A percentile compares a stretch with the other conserved stretches of the same genome.
phyloP scores from a whole-genome alignment of 306 rosid genomes.

The Rubus idaeus region DNA sequence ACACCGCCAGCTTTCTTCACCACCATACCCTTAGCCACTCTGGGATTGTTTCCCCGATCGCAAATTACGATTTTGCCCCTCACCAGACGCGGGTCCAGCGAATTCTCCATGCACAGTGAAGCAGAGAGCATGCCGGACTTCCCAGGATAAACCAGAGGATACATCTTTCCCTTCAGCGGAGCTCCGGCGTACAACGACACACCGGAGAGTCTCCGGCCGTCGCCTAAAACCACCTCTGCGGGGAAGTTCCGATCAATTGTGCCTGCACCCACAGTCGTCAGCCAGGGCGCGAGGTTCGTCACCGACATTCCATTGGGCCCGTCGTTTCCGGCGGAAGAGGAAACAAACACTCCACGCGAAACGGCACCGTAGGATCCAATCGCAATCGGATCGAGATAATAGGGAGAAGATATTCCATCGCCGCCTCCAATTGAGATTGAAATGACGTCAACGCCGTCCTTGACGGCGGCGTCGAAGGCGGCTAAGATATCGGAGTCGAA shows the following conservation, averaged over 20 bases:
- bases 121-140: slow-evolving; percentile 60
- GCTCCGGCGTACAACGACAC: slow-evolving; percentile 73
- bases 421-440: slow-evolving; percentile 88
- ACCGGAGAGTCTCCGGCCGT: slow-evolving; percentile 59
- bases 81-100: slow-evolving; percentile 63
- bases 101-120: slow-evolving; percentile 81
- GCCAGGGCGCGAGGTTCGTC: slow-evolving; percentile 82
- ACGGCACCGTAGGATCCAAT: slow-evolving; percentile 87
- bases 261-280: slow-evolving; percentile 86
- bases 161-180: slow-evolving; percentile 60
- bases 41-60: slow-evolving; percentile 73
- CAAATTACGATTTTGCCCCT: slow-evolving; percentile 76
- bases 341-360: slow-evolving; percentile 67
- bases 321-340: slow-evolving; percentile 80
- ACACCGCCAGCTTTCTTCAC: slow-evolving; percentile 86
- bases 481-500: slow-evolving; percentile 84
- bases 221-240: slow-evolving; percentile 55
- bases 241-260: slow-evolving; percentile 90
- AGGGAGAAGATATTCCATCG: slow-evolving; percentile 70
- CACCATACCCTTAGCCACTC: slow-evolving; percentile 83
- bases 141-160: slow-evolving; percentile 71
- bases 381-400: slow-evolving; percentile 84
- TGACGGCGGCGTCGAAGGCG: slow-evolving; percentile 71
- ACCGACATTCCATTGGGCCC: slow-evolving; percentile 85
- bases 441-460: slow-evolving; percentile 81